Percentiles rank a stretch among this genome's conserved stretches.
phyloP scores from a whole-genome alignment of 2,329 filamentous ascomycete genomes.

The Aureobasidium sp. region DNA sequence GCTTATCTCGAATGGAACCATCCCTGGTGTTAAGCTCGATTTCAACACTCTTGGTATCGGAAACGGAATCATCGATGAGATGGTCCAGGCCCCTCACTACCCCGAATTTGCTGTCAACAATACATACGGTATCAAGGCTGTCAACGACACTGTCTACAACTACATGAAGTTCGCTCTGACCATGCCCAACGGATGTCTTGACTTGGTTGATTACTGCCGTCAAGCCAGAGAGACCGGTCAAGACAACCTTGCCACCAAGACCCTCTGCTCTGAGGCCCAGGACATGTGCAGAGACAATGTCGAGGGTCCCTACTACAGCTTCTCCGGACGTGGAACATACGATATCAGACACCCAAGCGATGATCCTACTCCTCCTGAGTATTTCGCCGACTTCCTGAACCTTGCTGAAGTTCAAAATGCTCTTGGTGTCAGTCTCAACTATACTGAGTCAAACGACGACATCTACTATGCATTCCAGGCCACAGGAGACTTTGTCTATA shows the following conservation, averaged over 20 bases:
- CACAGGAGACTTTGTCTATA: slow-evolving; percentile 57
- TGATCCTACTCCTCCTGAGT: slow-evolving; percentile 54
- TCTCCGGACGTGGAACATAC: slow-evolving; percentile 50
- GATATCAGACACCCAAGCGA: slow-evolving; percentile 52
- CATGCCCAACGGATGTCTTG: slow-evolving; percentile 43
- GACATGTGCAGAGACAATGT: slow-evolving; percentile 52
- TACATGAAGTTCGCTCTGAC: slow-evolving; percentile 51
- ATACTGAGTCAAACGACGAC: slow-evolving; percentile 41
- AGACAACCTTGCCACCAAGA: slow-evolving; percentile 28
- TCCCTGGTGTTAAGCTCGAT: slow-evolving; percentile 33
- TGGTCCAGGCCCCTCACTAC: slow-evolving; percentile 44
- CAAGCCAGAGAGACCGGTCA: slow-evolving; percentile 32
- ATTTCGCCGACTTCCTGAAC: slow-evolving; percentile 60
- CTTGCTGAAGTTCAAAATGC: slow-evolving; percentile 49
- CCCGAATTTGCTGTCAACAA: slow-evolving; percentile 50
- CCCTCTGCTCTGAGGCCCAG: slow-evolving; percentile 49
- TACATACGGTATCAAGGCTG: slow-evolving; percentile 48
- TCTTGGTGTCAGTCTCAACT: slow-evolving; percentile 52
- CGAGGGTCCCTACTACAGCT: slow-evolving; percentile 49
- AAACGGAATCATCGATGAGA: slow-evolving; percentile 51
- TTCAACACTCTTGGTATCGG: slow-evolving; percentile 48
- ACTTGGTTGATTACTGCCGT: slow-evolving; percentile 47
- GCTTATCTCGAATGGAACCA: slow-evolving; percentile 38
- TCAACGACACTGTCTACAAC: slow-evolving; percentile 54
- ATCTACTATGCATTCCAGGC: slow-evolving; percentile 48